These are phyloP conservation scores for Austroboletus festivus DNA, from an alignment of 768 basidiomycete species.

Conservation along the genomic window DNA sequence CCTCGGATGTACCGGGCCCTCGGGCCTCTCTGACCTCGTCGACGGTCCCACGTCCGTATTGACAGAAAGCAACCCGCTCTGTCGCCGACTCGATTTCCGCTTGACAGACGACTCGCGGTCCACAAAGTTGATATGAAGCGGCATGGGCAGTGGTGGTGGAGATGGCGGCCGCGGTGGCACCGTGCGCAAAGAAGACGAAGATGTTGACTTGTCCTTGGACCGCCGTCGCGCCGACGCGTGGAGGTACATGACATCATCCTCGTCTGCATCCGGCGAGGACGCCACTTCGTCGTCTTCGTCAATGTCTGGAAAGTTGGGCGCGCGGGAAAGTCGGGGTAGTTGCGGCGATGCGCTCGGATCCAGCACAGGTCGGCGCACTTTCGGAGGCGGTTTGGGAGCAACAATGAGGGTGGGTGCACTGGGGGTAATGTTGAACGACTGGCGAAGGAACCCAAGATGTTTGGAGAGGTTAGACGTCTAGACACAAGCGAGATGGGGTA, in stretches of 20 bases:
- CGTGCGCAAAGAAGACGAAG: conserved; percentile 40
- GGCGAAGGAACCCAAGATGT: conserved; percentile 62
- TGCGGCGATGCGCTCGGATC: conserved; percentile 46
- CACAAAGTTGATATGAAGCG: conserved; percentile 34
- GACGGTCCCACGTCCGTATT: conserved; percentile 28
- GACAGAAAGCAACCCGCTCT: conserved; percentile 55
- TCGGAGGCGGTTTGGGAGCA: conserved; percentile 45
- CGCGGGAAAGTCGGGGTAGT: conserved; percentile 55
- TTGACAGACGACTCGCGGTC: conserved; percentile 31
- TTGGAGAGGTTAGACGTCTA: conserved; percentile 62
- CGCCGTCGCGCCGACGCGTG: conserved; percentile 41
- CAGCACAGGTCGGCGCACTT: conserved; percentile 45
- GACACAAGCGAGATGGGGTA: background rate
- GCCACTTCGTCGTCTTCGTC: conserved; percentile 62
- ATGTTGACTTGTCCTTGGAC: conserved; percentile 46
- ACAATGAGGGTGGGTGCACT: conserved; percentile 35
- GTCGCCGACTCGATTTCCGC: conserved; percentile 31
- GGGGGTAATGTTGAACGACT: conserved; percentile 49
- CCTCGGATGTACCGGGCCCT: conserved; percentile 44
- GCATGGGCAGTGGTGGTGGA: conserved; percentile 35
- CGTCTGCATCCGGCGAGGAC: conserved; percentile 39
- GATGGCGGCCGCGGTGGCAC: conserved; percentile 41
- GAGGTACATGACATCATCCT: conserved; percentile 38
- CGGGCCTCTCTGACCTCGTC: conserved; percentile 25
- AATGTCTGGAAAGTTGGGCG: conserved; percentile 66